phyloP scores from a whole-genome alignment of 177 flowering plant genomes.

The Telopea speciosissima region DNA sequence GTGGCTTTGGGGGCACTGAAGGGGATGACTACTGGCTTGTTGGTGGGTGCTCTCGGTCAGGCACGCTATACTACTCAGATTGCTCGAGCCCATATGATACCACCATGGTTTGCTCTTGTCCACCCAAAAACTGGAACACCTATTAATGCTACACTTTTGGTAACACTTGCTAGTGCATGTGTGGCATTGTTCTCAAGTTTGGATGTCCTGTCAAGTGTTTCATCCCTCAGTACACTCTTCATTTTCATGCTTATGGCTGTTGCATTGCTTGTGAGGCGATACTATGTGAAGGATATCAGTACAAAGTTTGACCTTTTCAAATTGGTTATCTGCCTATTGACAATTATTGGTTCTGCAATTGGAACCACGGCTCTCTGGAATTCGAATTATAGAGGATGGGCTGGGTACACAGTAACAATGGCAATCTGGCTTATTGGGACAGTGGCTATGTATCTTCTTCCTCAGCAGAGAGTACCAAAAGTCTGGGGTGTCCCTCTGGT shows the following conservation, averaged over 20 bases:
- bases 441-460: conserved; percentile 41
- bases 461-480: conserved; percentile 44
- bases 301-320: conserved; percentile 27
- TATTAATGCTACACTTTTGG: conserved; percentile 53
- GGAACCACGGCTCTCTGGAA: conserved; percentile 48
- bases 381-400: conserved; percentile 37
- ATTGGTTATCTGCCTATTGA: conserved; percentile 31
- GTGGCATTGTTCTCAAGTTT: conserved; percentile 64
- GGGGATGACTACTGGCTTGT: conserved; percentile 72
- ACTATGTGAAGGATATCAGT: conserved; percentile 46
- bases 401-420: conserved; percentile 41
- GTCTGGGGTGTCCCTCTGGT: conserved; percentile 86
- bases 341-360: conserved; percentile 52
- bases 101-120: conserved; percentile 70
- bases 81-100: conserved; percentile 83
- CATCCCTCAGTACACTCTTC: conserved; percentile 65
- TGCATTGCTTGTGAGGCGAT: conserved; percentile 70
- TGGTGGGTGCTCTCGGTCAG: conserved; percentile 71
- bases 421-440: conserved; percentile 56
- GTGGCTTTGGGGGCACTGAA: conserved; percentile 69
- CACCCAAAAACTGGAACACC: conserved; percentile 79
- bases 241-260: conserved; percentile 81
- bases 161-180: conserved; percentile 34
- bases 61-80: conserved; percentile 79
- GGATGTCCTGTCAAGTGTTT: conserved; percentile 61